Evolutionary conservation across 192 early-diverging fungal species (phyloP).

Genomic region (Entrophospora sp.): DNA sequence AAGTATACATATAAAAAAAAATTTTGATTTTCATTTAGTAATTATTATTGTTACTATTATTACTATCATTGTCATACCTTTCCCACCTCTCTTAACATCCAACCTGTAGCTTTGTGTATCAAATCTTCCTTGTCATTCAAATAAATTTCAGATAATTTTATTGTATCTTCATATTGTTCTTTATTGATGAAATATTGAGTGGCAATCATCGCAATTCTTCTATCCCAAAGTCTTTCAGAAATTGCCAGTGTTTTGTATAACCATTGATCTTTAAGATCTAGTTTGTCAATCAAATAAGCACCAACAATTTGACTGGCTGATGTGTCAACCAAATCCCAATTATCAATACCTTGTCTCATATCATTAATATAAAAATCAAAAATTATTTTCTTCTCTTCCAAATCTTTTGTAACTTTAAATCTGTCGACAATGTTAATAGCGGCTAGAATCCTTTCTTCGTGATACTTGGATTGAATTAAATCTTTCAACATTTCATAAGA

Average conservation of each 20-base stretch:
- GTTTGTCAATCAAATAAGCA: slow-evolving; percentile 1
- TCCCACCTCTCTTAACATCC: slow-evolving; percentile 12
- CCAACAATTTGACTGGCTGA: slow-evolving; percentile 11
- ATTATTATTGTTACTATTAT: no score
- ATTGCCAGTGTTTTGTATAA: not conserved
- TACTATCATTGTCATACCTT: slow-evolving; percentile 2
- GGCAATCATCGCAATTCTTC: slow-evolving; percentile 11
- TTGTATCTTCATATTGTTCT: slow-evolving; percentile 11
- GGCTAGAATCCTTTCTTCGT: slow-evolving; percentile 12
- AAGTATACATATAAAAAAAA: not conserved
- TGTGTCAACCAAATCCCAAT: slow-evolving; percentile 17
- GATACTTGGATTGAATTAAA: not conserved
- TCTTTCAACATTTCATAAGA: not conserved
- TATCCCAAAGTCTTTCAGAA: slow-evolving; percentile 9
- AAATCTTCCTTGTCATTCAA: slow-evolving; percentile 2
- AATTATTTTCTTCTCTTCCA: not conserved
- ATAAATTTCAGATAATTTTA: slow-evolving; percentile 5
- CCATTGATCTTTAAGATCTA: slow-evolving; percentile 10
- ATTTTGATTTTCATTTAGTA: not conserved
- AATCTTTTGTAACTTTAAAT: slow-evolving; percentile 1
- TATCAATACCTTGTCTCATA: slow-evolving; percentile 10
- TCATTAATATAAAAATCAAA: slow-evolving; percentile 4
- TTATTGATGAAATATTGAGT: not conserved
- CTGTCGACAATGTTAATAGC: not conserved
- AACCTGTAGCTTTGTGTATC: slow-evolving; percentile 17